Evolutionary conservation across 805 yeast genomes (phyloP), one percentile per base, ranked within the genome.

Genomic region (Kuraishia hungarica): DNA sequence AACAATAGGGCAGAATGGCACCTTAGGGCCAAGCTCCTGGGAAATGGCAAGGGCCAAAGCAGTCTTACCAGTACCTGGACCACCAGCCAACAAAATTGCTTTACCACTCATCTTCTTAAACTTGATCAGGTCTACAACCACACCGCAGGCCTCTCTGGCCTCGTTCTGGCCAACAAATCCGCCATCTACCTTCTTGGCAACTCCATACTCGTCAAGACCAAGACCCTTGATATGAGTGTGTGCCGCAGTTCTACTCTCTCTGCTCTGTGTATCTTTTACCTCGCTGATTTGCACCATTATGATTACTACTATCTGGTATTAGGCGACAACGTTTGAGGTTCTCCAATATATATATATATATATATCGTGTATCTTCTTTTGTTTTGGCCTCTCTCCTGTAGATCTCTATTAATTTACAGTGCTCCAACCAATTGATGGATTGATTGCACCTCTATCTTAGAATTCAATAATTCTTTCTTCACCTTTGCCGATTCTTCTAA

Each of bases 21-120:
- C 98, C 67, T 93, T 91, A 47, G 96, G 94, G 3, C 99, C 99
- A 63, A 94, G 77, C 68, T 90, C 97, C 69, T 94, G 98, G 2
- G 97, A 89, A 55, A 94, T 84, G 1, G 97, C 99, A 64, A 94
- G 78, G 0, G 98, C 98, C 64, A 94, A 79, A 1, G 99, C 99
- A 2, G 99, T 94, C 69, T 94, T 94, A 67, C 99, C 99, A 5
- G 98, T 93, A 0, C 98, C 97, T 10, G 99, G 98, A 5, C 96
- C 96, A 53, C 99, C 99, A 0, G 99, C 98, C 54, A 94, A 78
- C 57, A 94, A 72, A 53, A 94, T 84, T n/a, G 97, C 98, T 66
- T 93, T 88, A 28, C 99, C 99, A 53, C 96, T 87, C 86, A 94
- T 87, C 70, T 86, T 89, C 64, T 89, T 90, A 35, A 89, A 85